phyloP scores from a whole-genome alignment of 306 rosid genomes.

The Trifolium pratense region DNA sequence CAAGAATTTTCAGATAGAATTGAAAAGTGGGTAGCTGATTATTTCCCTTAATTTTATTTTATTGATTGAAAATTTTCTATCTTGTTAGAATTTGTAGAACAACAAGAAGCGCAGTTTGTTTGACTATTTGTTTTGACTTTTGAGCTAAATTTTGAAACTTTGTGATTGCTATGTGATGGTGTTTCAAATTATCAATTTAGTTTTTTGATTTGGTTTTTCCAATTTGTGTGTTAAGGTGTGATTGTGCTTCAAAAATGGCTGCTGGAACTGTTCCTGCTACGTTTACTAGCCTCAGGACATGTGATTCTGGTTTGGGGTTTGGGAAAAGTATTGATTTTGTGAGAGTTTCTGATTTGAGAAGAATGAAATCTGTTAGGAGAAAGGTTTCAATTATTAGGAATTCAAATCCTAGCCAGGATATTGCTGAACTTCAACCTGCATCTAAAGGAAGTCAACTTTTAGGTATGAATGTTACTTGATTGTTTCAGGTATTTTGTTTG shows the following conservation, averaged over 20 bases:
- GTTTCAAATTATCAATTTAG: conserved; percentile 23
- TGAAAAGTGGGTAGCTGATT: not conserved
- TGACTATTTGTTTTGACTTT: not conserved
- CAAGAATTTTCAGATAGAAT: conserved; percentile 11
- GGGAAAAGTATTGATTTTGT: conserved; percentile 71
- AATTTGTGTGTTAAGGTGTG: conserved; percentile 47
- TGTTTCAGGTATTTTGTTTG: conserved; percentile 23
- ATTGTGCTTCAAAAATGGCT: conserved; percentile 61
- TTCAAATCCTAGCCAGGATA: conserved; percentile 75
- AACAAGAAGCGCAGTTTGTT: not conserved
- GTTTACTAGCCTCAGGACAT: conserved; percentile 58
- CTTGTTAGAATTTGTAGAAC: conserved; percentile 19
- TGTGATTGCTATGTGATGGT: conserved; percentile 29
- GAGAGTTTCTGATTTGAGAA: conserved; percentile 71
- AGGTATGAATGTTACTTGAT: conserved; percentile 53
- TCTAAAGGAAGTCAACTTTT: conserved; percentile 85
- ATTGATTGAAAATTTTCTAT: not conserved
- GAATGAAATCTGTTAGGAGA: conserved; percentile 53
- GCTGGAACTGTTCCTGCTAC: conserved; percentile 77
- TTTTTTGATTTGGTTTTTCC: conserved; percentile 33
- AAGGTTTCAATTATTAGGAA: conserved; percentile 70
- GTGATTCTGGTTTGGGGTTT: conserved; percentile 75
- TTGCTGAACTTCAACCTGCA: conserved; percentile 83
- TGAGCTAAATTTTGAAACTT: not conserved
- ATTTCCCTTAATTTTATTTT: not conserved